Conservation (phyloP, 148 eudicot genomes). For the Arbutus unedo region DNA sequence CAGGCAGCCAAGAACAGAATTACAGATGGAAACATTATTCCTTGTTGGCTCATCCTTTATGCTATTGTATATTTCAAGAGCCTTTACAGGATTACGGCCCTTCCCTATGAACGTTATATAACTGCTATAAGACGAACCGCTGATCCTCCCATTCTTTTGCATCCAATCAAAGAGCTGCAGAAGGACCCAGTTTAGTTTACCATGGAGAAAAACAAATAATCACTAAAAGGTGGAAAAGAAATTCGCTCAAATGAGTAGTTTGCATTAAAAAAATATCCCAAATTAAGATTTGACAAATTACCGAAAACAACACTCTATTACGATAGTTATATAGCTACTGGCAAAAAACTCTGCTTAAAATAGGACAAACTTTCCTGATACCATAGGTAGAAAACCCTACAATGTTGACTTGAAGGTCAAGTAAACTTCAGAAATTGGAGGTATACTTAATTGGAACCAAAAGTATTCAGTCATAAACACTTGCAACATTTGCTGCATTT, state of each 20-base stretch:
- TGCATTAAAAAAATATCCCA: not conserved
- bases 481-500: not conserved
- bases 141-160: slow-evolving; percentile 61
- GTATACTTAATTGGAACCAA: not conserved
- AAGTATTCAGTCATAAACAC: not conserved
- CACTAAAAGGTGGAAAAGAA: not conserved
- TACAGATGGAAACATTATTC: slow-evolving; percentile 67
- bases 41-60: slow-evolving; percentile 56
- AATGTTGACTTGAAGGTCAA: not conserved
- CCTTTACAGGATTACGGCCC: slow-evolving; percentile 47
- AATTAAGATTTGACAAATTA: not conserved
- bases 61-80: slow-evolving; percentile 53
- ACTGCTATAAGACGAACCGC: slow-evolving; percentile 75
- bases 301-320: not conserved
- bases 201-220: not conserved
- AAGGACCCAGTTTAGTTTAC: not conserved
- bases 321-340: not conserved
- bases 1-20: slow-evolving; percentile 73
- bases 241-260: not conserved
- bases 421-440: not conserved
- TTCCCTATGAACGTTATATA: slow-evolving; percentile 67
- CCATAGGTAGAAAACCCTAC: not conserved
- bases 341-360: not conserved
- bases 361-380: not conserved
- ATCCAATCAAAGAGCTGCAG: slow-evolving; percentile 93